phyloP scores from a whole-genome alignment of 495 filamentous ascomycete genomes.

The Eremomyces bilateralis region DNA sequence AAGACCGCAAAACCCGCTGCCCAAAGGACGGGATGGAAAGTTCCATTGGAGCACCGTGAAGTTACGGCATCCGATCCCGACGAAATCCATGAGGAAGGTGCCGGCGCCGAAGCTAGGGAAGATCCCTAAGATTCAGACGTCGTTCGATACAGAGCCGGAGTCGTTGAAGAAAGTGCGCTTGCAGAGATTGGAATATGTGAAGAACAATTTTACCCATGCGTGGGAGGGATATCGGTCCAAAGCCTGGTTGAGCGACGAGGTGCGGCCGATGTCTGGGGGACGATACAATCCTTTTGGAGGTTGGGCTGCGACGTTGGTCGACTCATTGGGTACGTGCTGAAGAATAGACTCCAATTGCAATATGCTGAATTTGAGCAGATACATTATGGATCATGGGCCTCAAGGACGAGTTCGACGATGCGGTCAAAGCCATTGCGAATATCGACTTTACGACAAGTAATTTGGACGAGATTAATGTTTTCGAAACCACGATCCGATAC shows the following conservation, averaged over 20 bases:
- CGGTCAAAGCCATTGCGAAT: constrained; percentile 12
- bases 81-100: no score
- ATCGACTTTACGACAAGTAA: constrained; percentile 19
- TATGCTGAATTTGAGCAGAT: no score
- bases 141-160: constrained; percentile 26
- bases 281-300: constrained; percentile 20
- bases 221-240: constrained; percentile 58
- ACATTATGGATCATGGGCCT: constrained; percentile 21
- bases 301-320: constrained; percentile 20
- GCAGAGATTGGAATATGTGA: constrained; percentile 34
- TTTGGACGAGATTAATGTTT: constrained; percentile 22
- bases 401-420: constrained; percentile 17
- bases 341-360: no score
- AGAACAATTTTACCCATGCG: constrained; percentile 40
- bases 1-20: no score
- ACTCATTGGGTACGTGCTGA: no score
- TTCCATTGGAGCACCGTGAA: no score
- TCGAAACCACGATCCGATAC: constrained; percentile 27
- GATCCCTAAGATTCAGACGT: constrained; percentile 31
- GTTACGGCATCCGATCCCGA: no score
- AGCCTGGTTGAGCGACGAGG: constrained; percentile 65
- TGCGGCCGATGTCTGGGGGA: constrained; percentile 39
- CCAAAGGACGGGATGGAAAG: no score
- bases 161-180: constrained; percentile 17
- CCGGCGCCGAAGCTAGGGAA: no score